phyloP scores from a whole-genome alignment of 495 filamentous ascomycete species.

The Jackrogersella multiformis region DNA sequence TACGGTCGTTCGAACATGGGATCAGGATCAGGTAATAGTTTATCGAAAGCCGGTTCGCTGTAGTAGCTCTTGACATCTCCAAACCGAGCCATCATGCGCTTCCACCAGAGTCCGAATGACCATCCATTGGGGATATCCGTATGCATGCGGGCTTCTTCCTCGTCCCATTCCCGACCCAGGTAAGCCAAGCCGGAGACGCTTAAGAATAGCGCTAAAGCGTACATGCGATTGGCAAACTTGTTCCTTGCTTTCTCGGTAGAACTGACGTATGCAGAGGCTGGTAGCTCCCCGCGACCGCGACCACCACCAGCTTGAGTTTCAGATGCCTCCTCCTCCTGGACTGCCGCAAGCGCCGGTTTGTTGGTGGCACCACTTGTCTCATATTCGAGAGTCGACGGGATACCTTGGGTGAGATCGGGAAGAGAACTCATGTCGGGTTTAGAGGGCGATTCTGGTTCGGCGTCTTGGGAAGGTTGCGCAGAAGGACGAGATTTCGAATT shows the following conservation, averaged over 20 bases:
- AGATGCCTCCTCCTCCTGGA: slow-evolving; percentile 64
- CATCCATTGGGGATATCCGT: slow-evolving; percentile 74
- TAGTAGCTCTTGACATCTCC: slow-evolving; percentile 85
- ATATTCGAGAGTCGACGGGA: slow-evolving; percentile 87
- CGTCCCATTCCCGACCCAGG: slow-evolving; percentile 83
- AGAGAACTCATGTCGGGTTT: slow-evolving; percentile 65
- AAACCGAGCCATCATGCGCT: slow-evolving; percentile 76
- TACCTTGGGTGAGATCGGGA: slow-evolving; percentile 89
- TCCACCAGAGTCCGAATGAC: slow-evolving; percentile 71
- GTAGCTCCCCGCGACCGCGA: slow-evolving; percentile 66
- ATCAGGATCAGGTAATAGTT: slow-evolving; percentile 89
- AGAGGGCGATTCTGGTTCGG: slow-evolving; percentile 41
- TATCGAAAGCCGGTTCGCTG: slow-evolving; percentile 93
- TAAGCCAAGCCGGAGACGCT: slow-evolving; percentile 64
- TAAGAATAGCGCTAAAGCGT: slow-evolving; percentile 60
- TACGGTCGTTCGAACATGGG: slow-evolving; percentile 85
- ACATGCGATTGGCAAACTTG: slow-evolving; percentile 73
- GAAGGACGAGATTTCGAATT: slow-evolving; percentile 16
- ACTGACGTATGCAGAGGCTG: slow-evolving; percentile 87
- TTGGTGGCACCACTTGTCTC: slow-evolving; percentile 64
- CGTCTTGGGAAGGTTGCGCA: slow-evolving; percentile 25
- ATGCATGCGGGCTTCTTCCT: slow-evolving; percentile 74
- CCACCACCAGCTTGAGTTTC: slow-evolving; percentile 60
- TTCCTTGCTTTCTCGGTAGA: slow-evolving; percentile 84
- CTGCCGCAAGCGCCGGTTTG: slow-evolving; percentile 61